Evolutionary conservation across 352 stramenopile genomes (phyloP), one percentile per base, ranked within the genome.

Genomic region (Pythium volutum): DNA sequence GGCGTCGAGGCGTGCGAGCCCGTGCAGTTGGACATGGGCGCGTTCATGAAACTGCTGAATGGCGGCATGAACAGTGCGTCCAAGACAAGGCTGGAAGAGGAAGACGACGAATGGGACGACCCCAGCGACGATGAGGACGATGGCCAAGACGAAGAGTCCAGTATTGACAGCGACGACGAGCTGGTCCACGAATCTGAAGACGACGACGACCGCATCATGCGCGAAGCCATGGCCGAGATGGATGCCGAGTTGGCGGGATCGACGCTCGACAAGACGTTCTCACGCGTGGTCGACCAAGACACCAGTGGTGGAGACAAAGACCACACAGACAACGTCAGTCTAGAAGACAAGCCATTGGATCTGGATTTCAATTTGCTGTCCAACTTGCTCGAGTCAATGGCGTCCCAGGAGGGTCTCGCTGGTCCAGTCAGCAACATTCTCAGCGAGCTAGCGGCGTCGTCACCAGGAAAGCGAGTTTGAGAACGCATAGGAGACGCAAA

Each of bases 351-450:
- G 42, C 79, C 82, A 20, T 63, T 93, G 38, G 77, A 94, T 50
- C 45, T 95, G 41, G 81, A 95, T 67, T 93, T 85, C 54, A 88
- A 95, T 65, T 54, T 95, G 68, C 62, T 95, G 42, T 86, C 82
- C 0, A 93, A 91, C 55, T 64, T 96, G 49, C 67, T 96, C 18
- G 84, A 91, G 53, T 93, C 83, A 10, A 76, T 96, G 39, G 83
- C 81, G 22, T 88, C 81, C 12, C 87, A 96, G 59, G 78, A 91
- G 23, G 84, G 83, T 7, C 57, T 81, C 22, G 75, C 79, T 20
- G 85, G 85, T 11, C 85, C 85, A 18, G 83, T 89, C 12, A 89
- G 67, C 61, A 93, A 80, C 54, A 89, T 95, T 55, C 60, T 95
- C 20, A 78, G 72, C 38, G 81, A 91, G 31, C 66, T 91, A 55